These are phyloP conservation scores for Smallanthus sonchifolius DNA, from an alignment of 129 eudicot genomes.

Conservation along the genomic window DNA sequence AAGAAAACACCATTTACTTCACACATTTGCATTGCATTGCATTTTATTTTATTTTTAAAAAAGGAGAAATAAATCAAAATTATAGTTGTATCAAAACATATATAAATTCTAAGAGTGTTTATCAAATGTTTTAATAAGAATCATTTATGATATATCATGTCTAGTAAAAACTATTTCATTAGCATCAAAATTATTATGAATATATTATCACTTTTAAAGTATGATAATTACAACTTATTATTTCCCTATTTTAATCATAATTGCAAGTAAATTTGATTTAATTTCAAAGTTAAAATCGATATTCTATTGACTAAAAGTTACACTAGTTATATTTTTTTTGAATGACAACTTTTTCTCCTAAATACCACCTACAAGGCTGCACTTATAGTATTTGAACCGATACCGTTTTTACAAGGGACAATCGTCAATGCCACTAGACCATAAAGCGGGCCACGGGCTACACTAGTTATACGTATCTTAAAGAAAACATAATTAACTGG, in stretches of 20 bases:
- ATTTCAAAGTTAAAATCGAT: not conserved
- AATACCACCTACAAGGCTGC: too few species aligned
- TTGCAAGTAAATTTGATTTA: not conserved
- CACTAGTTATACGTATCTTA: not conserved
- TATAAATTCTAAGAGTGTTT: not conserved
- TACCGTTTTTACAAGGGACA: too few species aligned
- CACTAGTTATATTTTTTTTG: not conserved
- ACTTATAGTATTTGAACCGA: too few species aligned
- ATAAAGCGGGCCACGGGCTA: too few species aligned
- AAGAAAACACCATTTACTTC: not conserved
- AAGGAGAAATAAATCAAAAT: not conserved
- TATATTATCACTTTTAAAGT: not conserved
- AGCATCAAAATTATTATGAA: not conserved
- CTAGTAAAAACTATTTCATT: not conserved
- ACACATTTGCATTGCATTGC: not conserved
- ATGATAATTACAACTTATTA: not conserved
- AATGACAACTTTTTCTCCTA: too few species aligned
- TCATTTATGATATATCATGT: not conserved
- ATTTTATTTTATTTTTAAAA: not conserved
- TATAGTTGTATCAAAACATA: not conserved
- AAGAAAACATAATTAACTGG: not conserved
- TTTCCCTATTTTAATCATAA: not conserved
- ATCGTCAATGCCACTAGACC: too few species aligned
- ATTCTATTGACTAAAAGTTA: not conserved
- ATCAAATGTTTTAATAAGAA: too few species aligned